Percentiles rank a stretch among this genome's conserved stretches.
Conservation (phyloP, 495 filamentous ascomycete genomes). For the Bacidia rubella region DNA sequence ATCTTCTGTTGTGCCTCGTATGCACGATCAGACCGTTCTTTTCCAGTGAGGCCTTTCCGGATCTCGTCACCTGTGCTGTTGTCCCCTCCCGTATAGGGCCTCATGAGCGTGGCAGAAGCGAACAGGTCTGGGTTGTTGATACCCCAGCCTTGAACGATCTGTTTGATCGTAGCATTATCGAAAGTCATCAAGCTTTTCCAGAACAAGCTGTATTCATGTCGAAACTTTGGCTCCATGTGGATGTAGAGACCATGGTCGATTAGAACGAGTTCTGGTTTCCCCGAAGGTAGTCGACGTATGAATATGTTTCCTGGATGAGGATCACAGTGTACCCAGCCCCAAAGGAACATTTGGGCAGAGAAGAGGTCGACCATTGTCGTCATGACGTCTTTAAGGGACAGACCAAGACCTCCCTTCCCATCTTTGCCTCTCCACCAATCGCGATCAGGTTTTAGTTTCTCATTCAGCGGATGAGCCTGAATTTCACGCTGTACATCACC, state of each 20-base stretch:
- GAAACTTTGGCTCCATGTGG: conserved; percentile 69
- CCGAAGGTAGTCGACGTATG: conserved; percentile 68
- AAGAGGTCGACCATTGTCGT: conserved; percentile 91
- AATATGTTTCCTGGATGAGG: conserved; percentile 97
- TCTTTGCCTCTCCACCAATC: conserved; percentile 61
- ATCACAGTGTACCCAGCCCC: conserved; percentile 87
- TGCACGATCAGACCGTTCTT: conserved; percentile 39
- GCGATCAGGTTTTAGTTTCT: conserved; percentile 63
- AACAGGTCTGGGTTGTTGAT: conserved; percentile 82
- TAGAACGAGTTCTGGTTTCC: conserved; percentile 76
- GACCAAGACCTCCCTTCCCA: conserved; percentile 63
- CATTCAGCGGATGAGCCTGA: conserved; percentile 30
- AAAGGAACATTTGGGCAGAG: conserved; percentile 92
- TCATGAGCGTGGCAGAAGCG: conserved; percentile 76
- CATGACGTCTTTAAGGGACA: conserved; percentile 78
- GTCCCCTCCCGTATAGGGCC: conserved; percentile 79
- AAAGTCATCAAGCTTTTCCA: conserved; percentile 91
- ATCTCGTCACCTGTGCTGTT: conserved; percentile 46
- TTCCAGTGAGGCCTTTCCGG: conserved; percentile 44
- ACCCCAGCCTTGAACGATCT: conserved; percentile 66
- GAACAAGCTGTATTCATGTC: conserved; percentile 79
- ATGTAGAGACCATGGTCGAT: conserved; percentile 97
- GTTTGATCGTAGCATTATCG: conserved; percentile 65
- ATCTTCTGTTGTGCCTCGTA: conserved; percentile 79
- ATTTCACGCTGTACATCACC: conserved; percentile 27